Evolutionary conservation across 1,139 yeast species (phyloP).

Genomic region (Pneumocystis canis): DNA sequence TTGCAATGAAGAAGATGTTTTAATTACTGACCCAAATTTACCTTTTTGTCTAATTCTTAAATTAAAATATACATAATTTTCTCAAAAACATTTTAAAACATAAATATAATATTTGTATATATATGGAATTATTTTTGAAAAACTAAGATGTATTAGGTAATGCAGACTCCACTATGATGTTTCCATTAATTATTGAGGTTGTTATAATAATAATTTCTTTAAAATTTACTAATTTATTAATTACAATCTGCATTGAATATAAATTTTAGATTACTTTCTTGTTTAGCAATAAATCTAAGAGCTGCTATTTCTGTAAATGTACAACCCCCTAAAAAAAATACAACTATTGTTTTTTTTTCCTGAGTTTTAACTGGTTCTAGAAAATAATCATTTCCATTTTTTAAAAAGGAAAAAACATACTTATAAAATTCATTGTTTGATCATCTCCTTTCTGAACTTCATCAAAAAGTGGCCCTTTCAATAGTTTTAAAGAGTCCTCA

Average conservation of each 20-base stretch:
- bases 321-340: slow-evolving; percentile 61
- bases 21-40: slow-evolving; percentile 42
- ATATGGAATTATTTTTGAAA: not conserved
- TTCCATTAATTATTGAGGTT: not conserved
- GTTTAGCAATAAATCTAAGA: slow-evolving; percentile 38
- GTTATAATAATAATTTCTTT: not conserved
- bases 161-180: not conserved
- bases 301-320: slow-evolving; percentile 65
- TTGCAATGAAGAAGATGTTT: slow-evolving; percentile 34
- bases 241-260: not conserved
- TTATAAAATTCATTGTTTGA: not conserved
- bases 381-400: slow-evolving; percentile 3
- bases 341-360: slow-evolving; percentile 27
- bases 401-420: not conserved
- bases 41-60: slow-evolving; percentile 31
- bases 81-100: not conserved
- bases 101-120: not conserved
- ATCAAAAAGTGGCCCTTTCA: slow-evolving; percentile 28
- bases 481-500: slow-evolving; percentile 22
- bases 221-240: not conserved
- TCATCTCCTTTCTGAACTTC: slow-evolving; percentile 15
- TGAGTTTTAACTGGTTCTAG: slow-evolving; percentile 4
- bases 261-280: not conserved
- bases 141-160: not conserved
- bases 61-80: slow-evolving; percentile 2